Base-by-base conservation (phyloP, 1,284 basidiomycete genomes). In the Inonotus hispidus region DNA sequence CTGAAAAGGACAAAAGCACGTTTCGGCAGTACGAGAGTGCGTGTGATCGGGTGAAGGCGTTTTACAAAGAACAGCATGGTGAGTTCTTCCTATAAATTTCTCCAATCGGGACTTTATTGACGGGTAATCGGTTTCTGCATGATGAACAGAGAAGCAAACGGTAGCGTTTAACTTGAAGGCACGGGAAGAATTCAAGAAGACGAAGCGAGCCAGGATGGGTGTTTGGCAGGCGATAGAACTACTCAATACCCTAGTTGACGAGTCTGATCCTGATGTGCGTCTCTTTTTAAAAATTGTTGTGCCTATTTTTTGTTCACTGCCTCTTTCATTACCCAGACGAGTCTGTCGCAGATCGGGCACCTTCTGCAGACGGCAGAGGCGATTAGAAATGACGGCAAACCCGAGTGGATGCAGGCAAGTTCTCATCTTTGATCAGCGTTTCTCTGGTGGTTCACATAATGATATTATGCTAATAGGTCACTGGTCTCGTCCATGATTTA, bases 161-260 rank as follows among this genome's bases (percentile, higher is more conserved):
- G 81, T 94, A 11, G 88, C 80, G 25, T 95, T 85, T 79, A 95
- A 95, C 72, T 78, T 92, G 65, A 79, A 83, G 53, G 87, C 85
- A 16, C 85, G 90, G 8, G 83, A 82, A n/a, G 80, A 85, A 60
- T 90, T 90, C 75, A 85, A 86, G 68, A 84, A 75, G 66, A 79
- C 73, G 46, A 81, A 77, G 58, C 81, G 85, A 43, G 85, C 81
- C 2, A 77, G 83, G n/a, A 90, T 92, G 82, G 75, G 79, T 58
- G 78, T 96, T 37, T 95, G 93, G 93, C 86, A 93, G 69, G 93
- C 93, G 4, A 93, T 95, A 74, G 92, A 95, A 70, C 84, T 87
- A 78, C 84, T 96, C 62, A 87, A 95, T 71, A 93, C 88, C 0
- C 80, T 96, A 49, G 82, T 95, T 59, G 93, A 95, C 72, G 91